These are phyloP conservation scores for Salisapilia sapeloensis DNA, from an alignment of 352 stramenopile genomes.

Conservation along the genomic window DNA sequence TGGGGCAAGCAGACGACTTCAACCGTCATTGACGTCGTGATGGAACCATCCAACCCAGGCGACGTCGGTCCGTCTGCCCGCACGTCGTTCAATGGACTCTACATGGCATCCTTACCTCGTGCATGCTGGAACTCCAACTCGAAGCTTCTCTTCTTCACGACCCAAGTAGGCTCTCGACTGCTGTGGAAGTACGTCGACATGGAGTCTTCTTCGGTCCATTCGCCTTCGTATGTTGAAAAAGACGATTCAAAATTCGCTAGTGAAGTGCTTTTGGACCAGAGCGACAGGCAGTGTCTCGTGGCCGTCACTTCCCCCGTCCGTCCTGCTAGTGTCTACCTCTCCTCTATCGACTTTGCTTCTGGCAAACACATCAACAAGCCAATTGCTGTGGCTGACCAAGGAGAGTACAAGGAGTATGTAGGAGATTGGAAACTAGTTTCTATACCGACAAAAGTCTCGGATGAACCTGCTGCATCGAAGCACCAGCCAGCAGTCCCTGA, in stretches of 20 bases:
- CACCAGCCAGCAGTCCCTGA: constrained; percentile 9
- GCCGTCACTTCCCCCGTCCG: constrained; percentile 32
- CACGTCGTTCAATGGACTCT: constrained; percentile 54
- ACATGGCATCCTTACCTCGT: constrained; percentile 22
- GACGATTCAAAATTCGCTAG: constrained; percentile 9
- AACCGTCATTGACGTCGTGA: constrained; percentile 43
- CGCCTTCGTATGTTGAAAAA: constrained; percentile 34
- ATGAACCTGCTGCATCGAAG: constrained; percentile 16
- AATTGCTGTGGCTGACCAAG: constrained; percentile 30
- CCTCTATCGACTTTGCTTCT: constrained; percentile 21
- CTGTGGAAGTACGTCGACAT: constrained; percentile 64
- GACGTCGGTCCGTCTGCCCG: constrained; percentile 8
- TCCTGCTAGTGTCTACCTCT: constrained; percentile 33
- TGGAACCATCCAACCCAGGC: constrained; percentile 20
- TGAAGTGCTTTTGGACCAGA: constrained; percentile 35
- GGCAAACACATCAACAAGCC: constrained; percentile 15
- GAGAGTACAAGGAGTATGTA: constrained; percentile 14
- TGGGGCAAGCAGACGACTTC: constrained; percentile 39
- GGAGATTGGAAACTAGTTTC: constrained; percentile 40
- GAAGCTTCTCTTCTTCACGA: constrained; percentile 43
- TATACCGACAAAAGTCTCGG: constrained; percentile 30
- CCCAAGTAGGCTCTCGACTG: constrained; percentile 38
- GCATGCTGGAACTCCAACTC: constrained; percentile 41
- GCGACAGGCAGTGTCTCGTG: constrained; percentile 17
- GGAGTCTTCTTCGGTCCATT: constrained; percentile 17